Evolutionary conservation across 202 grass and related monocot species (phyloP).

Genomic region (Zizania palustris): DNA sequence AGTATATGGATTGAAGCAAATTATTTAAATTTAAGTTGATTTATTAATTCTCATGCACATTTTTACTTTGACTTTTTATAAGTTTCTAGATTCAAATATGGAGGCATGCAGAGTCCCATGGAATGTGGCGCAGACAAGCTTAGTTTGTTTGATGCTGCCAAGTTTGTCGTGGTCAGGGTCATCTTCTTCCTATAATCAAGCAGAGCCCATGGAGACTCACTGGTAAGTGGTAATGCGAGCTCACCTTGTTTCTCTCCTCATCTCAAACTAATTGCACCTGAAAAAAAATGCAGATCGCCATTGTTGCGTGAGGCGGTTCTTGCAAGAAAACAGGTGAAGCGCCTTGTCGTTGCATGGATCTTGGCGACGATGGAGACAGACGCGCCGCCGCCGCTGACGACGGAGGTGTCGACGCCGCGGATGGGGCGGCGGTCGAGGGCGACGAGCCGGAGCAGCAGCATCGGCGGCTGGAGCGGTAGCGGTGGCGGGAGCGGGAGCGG

Average conservation of each 20-base stretch:
- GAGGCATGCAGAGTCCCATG: not conserved
- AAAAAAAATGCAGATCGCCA: not conserved
- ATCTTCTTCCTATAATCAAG: conserved; percentile 35
- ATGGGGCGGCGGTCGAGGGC: conserved; percentile 30
- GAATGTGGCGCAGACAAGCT: not conserved
- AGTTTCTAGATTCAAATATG: too few species aligned
- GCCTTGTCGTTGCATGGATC: not conserved
- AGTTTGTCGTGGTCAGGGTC: conserved; percentile 19
- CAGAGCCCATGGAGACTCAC: not conserved
- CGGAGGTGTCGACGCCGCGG: conserved; percentile 32
- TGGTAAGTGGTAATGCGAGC: not conserved
- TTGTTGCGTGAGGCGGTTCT: not conserved
- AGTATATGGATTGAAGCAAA: too few species aligned
- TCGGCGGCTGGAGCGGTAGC: not conserved
- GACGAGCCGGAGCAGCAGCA: conserved; percentile 37
- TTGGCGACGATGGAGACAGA: conserved; percentile 37
- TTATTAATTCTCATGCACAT: too few species aligned
- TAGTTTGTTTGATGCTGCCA: too few species aligned
- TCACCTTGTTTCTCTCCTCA: conserved; percentile 33
- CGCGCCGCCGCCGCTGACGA: conserved; percentile 38
- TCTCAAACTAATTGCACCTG: not conserved
- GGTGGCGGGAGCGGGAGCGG: not conserved
- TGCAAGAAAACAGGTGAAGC: not conserved
- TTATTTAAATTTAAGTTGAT: too few species aligned
- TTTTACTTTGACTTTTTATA: too few species aligned